phyloP scores from a whole-genome alignment of 129 eudicot genomes.

The Pittosporum tobira region DNA sequence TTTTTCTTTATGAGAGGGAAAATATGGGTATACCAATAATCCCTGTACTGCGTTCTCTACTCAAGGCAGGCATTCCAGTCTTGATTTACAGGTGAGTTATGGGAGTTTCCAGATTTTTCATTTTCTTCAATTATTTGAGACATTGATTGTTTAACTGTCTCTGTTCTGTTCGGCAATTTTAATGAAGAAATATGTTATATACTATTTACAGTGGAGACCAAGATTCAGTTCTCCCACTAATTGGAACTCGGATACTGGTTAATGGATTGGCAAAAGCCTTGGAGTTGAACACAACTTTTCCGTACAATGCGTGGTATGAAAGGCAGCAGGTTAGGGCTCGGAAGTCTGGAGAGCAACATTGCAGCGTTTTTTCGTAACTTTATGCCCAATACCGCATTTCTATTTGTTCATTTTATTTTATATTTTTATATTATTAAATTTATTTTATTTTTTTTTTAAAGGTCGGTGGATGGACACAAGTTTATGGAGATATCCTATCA shows the following conservation, averaged over 20 bases:
- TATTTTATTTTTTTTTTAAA: conserved; percentile 8
- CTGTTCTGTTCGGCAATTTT: no score
- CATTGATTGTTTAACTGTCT: no score
- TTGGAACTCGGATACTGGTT: conserved; percentile 47
- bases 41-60: conserved; percentile 37
- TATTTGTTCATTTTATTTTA: no score
- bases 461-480: conserved; percentile 82
- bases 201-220: conserved; percentile 69
- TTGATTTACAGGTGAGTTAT: conserved; percentile 49
- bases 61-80: conserved; percentile 49
- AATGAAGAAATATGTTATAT: background rate
- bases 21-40: conserved; percentile 33
- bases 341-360: no score
- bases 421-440: no score
- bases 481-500: conserved; percentile 40
- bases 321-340: conserved; percentile 40
- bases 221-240: conserved; percentile 79
- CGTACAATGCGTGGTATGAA: conserved; percentile 55
- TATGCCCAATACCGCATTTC: no score
- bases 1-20: conserved; percentile 28
- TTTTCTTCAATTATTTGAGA: no score
- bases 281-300: conserved; percentile 44
- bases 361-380: no score
- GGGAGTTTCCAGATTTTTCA: background rate
- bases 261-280: conserved; percentile 42